A percentile compares a stretch with the other conserved stretches of the same genome.
Evolutionary conservation across 2,329 filamentous ascomycete genomes (phyloP).

Genomic region (Fusarium proliferatum): DNA sequence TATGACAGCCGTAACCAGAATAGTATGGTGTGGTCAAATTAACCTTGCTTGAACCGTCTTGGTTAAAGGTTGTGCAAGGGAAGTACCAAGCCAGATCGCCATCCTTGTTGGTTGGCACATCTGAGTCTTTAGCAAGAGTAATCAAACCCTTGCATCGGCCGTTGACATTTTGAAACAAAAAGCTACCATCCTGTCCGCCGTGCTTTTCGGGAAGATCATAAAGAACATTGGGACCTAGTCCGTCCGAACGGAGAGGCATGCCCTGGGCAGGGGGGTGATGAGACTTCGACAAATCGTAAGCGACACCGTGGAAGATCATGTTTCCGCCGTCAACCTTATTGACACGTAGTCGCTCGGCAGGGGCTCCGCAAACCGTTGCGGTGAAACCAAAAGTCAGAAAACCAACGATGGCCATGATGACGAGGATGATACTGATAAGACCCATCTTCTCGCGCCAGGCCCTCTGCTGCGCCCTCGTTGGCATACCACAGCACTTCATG

Average conservation of each 20-base stretch:
- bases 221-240: conserved; percentile 77
- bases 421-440: conserved; percentile 89
- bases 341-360: conserved; percentile 78
- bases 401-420: conserved; percentile 89
- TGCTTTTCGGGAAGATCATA: conserved; percentile 86
- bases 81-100: conserved; percentile 95
- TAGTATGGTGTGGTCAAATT: conserved; percentile 83
- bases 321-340: conserved; percentile 85
- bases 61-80: conserved; percentile 89
- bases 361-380: conserved; percentile 81
- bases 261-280: conserved; percentile 83
- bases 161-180: conserved; percentile 98
- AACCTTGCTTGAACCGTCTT: conserved; percentile 85
- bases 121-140: conserved; percentile 74
- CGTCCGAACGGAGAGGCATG: conserved; percentile 67
- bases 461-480: conserved; percentile 84
- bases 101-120: conserved; percentile 79
- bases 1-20: conserved; percentile 90
- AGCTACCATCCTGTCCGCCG: conserved; percentile 92
- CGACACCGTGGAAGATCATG: conserved; percentile 96
- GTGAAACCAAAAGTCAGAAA: conserved; percentile 98
- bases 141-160: conserved; percentile 95
- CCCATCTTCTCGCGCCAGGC: conserved; percentile 99
- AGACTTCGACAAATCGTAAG: conserved; percentile 84
- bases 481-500: conserved; percentile 86